A percentile compares a stretch with the other conserved stretches of the same genome.
Conservation (phyloP, 1,284 basidiomycete species). For the Puccinia triticina region DNA sequence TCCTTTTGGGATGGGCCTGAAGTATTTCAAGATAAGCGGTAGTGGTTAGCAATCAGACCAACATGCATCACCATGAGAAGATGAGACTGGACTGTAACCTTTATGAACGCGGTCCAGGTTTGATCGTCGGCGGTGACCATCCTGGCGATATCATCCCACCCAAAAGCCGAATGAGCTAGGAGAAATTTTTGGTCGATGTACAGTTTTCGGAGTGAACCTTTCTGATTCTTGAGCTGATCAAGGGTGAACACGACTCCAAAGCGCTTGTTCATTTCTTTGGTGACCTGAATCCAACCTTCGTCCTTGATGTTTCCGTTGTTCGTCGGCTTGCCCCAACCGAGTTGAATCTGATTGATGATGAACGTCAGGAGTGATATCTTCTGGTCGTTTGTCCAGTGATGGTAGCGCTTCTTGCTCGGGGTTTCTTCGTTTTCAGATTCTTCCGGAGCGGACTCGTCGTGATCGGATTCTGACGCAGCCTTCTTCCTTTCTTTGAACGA, state of each 20-base stretch:
- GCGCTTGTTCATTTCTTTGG: not conserved
- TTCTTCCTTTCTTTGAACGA: too few species aligned
- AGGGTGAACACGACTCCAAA: not conserved
- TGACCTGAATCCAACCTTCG: not conserved
- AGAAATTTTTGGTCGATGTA: not conserved
- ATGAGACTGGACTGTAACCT: not conserved
- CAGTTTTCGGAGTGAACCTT: not conserved
- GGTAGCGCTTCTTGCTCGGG: not conserved
- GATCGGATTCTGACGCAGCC: too few species aligned
- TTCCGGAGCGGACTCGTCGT: too few species aligned
- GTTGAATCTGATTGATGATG: not conserved
- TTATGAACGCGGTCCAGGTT: not conserved
- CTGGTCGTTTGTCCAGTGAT: not conserved
- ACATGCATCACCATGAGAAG: not conserved
- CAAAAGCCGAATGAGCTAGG: not conserved
- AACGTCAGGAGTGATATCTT: not conserved
- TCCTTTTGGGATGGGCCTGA: conserved; percentile 4
- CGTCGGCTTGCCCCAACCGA: not conserved
- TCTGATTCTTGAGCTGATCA: conserved; percentile 4
- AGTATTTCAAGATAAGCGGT: not conserved
- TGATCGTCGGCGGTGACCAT: not conserved
- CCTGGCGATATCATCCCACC: not conserved
- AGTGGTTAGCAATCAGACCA: not conserved
- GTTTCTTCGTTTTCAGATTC: not conserved
- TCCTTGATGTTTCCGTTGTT: not conserved